These are phyloP conservation scores for Alternaria conjuncta DNA, from an alignment of 2,329 filamentous ascomycete species.

Conservation along the genomic window DNA sequence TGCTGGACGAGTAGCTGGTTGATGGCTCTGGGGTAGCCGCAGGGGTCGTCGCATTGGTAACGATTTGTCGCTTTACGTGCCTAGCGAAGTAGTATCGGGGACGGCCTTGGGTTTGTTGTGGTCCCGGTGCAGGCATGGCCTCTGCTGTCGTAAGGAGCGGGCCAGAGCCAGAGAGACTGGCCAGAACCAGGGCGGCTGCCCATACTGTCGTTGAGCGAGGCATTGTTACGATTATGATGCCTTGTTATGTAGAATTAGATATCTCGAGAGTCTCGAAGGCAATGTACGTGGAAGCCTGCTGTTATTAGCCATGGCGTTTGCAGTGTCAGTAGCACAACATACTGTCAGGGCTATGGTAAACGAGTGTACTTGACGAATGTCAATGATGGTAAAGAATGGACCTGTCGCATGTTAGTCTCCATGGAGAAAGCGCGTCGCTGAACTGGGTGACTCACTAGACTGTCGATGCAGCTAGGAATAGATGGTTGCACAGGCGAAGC, in stretches of 20 bases:
- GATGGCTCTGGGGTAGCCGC: conserved; percentile 26
- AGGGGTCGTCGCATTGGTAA: conserved; percentile 43
- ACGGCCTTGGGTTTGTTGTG: conserved; percentile 40
- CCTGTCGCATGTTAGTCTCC: conserved; percentile 30
- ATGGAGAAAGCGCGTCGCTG: background rate
- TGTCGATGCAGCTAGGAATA: conserved; percentile 44
- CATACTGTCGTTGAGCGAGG: conserved; percentile 54
- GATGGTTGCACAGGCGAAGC: conserved; percentile 29
- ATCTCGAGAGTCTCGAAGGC: conserved; percentile 28
- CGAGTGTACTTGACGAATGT: conserved; percentile 60
- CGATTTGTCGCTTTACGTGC: conserved; percentile 53
- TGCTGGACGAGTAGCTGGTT: conserved; percentile 11
- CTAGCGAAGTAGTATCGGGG: conserved; percentile 58
- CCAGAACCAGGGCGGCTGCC: conserved; percentile 54
- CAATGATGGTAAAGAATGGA: conserved; percentile 49
- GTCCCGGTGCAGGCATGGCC: conserved; percentile 54
- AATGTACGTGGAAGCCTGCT: conserved; percentile 23
- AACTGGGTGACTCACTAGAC: conserved; percentile 41
- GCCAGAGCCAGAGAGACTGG: conserved; percentile 54
- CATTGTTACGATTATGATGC: conserved; percentile 50
- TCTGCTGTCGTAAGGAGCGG: conserved; percentile 55
- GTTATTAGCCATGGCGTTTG: conserved; percentile 21
- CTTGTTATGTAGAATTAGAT: conserved; percentile 35
- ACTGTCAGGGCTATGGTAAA: conserved; percentile 53
- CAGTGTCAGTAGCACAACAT: conserved; percentile 15